Evolutionary conservation across 306 rosid genomes (phyloP).

Genomic region (Vicia villosa): DNA sequence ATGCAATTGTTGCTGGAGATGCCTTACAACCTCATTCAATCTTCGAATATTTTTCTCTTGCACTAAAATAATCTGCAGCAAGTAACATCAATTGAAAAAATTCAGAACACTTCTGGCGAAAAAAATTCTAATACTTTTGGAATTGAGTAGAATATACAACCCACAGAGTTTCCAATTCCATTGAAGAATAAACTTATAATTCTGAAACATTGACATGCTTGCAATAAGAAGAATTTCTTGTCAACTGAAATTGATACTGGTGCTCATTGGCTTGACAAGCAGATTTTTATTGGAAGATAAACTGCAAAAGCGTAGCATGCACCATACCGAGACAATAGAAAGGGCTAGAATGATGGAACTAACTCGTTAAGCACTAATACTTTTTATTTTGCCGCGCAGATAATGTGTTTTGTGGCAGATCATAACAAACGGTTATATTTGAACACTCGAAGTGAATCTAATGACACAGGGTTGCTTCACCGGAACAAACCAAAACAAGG

Average conservation of each 20-base stretch:
- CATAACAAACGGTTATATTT: not conserved
- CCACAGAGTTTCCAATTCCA: not conserved
- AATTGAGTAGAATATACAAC: not conserved
- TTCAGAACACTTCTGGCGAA: not conserved
- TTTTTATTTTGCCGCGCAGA: too few species aligned
- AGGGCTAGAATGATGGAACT: not conserved
- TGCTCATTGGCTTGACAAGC: not conserved
- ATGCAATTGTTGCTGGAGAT: constrained; percentile 60
- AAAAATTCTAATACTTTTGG: too few species aligned
- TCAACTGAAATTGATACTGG: not conserved
- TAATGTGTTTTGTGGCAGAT: not conserved
- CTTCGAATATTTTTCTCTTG: constrained; percentile 75
- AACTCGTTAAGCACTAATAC: too few species aligned
- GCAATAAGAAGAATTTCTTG: not conserved
- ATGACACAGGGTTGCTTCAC: too few species aligned
- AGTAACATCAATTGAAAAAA: constrained; percentile 17
- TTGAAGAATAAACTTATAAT: not conserved
- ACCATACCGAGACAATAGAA: not conserved
- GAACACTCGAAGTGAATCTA: not conserved
- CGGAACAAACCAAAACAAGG: too few species aligned
- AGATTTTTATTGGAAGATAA: not conserved
- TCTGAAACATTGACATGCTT: not conserved
- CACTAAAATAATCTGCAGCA: constrained; percentile 61
- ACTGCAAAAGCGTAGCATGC: not conserved
- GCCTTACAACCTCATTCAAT: constrained; percentile 62